Base-by-base conservation (phyloP, 225 moss, liverwort and hornwort species). In the Thuidium tamariscinum region DNA sequence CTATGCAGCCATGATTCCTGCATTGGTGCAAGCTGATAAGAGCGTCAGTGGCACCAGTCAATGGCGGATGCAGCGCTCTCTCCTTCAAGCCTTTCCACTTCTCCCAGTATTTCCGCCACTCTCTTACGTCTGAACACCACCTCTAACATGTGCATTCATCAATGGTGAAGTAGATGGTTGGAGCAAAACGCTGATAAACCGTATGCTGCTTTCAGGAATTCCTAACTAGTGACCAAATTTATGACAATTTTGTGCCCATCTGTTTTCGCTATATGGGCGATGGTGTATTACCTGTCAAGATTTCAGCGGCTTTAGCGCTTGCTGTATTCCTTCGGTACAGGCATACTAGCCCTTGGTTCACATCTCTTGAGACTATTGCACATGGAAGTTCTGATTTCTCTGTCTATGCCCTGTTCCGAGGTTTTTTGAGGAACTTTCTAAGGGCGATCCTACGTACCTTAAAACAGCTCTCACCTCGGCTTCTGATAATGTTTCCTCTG, bases 191-290 rank as follows among this genome's bases (percentile, higher is more conserved):
- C 74, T 85, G 59, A 89, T 77, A 61, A 26, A 54, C 46, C 34
- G 55, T 83, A 82, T 74, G 74, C 29, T 86, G 63, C 57, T 80
- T 92, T 81, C 96, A 99, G 97, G 97, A 97, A 44, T 96, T 92
- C 64, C 86, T 97, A 62, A 88, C 94, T n/a, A 99, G 99, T 89
- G 99, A 97, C 84, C 97, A 99, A 87, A 96, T 99, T 78, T 93
- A 94, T 84, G 97, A 96, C 66, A 92, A 84, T 81, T 92, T 99
- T 90, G 95, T 99, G 83, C 96, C 99, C 74, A 96, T 96, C 82
- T 99, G 97, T 89, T 96, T 99, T 91, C 91, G 90, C 73, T 95
- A 97, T 78, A 99, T 99, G 97, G 91, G 91, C 80, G 96, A 99
- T 41, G 96, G 94, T 57, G 94, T 97, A 22, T 72, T 93, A 74